Base-by-base conservation (phyloP, 768 basidiomycete genomes). In the Trametes punicea region DNA sequence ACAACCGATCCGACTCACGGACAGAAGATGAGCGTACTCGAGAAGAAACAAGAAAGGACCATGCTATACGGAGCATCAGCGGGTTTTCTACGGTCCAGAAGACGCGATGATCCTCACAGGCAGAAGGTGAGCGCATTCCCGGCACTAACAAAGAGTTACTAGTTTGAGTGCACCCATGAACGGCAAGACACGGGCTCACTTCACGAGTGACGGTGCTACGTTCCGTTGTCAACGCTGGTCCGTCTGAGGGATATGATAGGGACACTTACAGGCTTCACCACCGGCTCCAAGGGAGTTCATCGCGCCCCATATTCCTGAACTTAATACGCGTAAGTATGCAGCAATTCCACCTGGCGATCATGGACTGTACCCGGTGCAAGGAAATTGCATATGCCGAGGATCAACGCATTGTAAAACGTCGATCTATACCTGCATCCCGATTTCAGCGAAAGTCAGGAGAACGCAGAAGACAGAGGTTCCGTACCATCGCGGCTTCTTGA, bases 351-450 rank as follows among this genome's bases (percentile, higher is more conserved):
- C 6, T 15, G 6, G 11, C 6, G 18, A 44, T 11, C 8, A 10
- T 25, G 11, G 23, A 5, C 21, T 21, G 16, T 54, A 54, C 52
- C 52, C n/a, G 52, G 52, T 21, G 52, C 52, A 26, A 54, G 52
- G 44, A 54, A 54, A 26, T 54, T 54, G 44, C 44, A 46, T 7
- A 54, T 36, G 44, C 52, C 52, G 13, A 54, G 44, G 34, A 54
- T 41, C 42, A 54, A 38, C 52, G 52, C 52, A 46, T 54, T 54
- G 26, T 54, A 54, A 23, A 54, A 54, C 34, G 52, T 54, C 11
- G 52, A 46, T 39, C 44, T 46, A 27, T 54, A 54, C 52, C 52
- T 54, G 44, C 27, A 21, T 1, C 18, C 2, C 25, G 9, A 20
- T 15, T 4, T 54, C 44, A 54, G 36, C 40, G 11, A 33, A 44